Base-by-base conservation (phyloP, 805 yeast species). In the Barnettozyma siamensis region DNA sequence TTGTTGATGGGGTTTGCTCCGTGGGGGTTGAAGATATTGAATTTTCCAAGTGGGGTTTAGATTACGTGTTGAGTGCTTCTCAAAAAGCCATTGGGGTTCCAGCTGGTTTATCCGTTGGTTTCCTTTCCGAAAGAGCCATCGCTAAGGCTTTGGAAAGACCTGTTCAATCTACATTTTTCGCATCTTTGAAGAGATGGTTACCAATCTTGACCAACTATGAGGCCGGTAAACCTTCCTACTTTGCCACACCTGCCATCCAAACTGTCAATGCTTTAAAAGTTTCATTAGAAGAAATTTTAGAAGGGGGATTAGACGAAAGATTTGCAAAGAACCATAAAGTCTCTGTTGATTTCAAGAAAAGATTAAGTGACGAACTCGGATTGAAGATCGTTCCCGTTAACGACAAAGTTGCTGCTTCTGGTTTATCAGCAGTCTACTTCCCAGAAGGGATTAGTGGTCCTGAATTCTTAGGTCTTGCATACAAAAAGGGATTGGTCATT, bases 181-280 rank as follows among this genome's bases (percentile, higher is more conserved):
- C 88, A 34, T 79, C 83, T 33, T 68, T 91, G 57, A 73, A 80
- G 58, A 79, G 78, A 66, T 89, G 98, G 98, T 63, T 80, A 36
- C 96, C 97, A 31, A 75, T 89, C 58, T 80, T 89, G 88, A 67
- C 75, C 59, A 85, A 88, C 33, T 88, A 87, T 66, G 97, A 89
- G 69, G 62, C 75, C 37, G 89, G 89, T 36, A 70, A 73, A 78
- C 74, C 75, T 15, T 85, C 89, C 8, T 93, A 89, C 69, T 91
- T 88, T 59, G 96, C 96, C n/a, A 91, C 97, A 7, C 97, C 96
- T n/a, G 84, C 97, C 0, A 83, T 86, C 35, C 96, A 88, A 66
- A 73, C 84, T 46, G 69, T 91, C 46, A 84, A 84, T 57, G 89
- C 96, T 13, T 73, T 88, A 54, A 78, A 78, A 60, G 83, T 75